These are phyloP conservation scores for Salmacisia buchloeana DNA, from an alignment of 1,284 basidiomycete species.

Conservation along the genomic window DNA sequence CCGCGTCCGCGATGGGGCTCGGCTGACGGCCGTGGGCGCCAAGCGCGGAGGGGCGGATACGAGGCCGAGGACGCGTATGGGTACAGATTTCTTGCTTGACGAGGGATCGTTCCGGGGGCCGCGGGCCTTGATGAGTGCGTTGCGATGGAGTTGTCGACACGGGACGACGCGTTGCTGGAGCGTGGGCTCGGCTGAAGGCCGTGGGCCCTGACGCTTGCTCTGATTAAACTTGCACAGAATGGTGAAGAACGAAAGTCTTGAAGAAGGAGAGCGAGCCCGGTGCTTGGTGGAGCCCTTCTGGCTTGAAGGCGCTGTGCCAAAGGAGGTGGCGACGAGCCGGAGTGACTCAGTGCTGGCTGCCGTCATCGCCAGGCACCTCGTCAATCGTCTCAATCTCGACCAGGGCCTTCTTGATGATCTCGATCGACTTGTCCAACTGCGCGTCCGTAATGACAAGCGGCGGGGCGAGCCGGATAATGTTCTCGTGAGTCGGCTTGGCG, in stretches of 20 bases:
- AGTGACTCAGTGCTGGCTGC: not conserved
- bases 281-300: not conserved
- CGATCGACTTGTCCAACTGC: constrained; percentile 70
- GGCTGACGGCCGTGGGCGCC: not conserved
- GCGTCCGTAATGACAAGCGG: constrained; percentile 85
- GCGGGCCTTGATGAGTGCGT: too few relatives aligned
- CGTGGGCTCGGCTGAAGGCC: not conserved
- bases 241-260: not conserved
- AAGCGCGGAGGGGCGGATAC: too few relatives aligned
- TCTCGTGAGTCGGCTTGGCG: constrained; percentile 92
- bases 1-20: too few relatives aligned
- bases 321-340: not conserved
- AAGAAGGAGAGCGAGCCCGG: not conserved
- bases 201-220: not conserved
- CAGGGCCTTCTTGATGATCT: constrained; percentile 71
- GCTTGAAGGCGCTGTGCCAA: too few relatives aligned
- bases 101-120: not conserved
- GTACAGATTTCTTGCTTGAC: not conserved
- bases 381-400: constrained; percentile 65
- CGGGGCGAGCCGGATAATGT: constrained; percentile 94
- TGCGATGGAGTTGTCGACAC: too few relatives aligned
- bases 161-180: too few relatives aligned
- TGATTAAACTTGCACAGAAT: not conserved
- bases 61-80: too few relatives aligned
- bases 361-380: constrained; percentile 38